These are phyloP conservation scores for Dryas integrifolia DNA, from an alignment of 331 rosid species.

Conservation along the genomic window DNA sequence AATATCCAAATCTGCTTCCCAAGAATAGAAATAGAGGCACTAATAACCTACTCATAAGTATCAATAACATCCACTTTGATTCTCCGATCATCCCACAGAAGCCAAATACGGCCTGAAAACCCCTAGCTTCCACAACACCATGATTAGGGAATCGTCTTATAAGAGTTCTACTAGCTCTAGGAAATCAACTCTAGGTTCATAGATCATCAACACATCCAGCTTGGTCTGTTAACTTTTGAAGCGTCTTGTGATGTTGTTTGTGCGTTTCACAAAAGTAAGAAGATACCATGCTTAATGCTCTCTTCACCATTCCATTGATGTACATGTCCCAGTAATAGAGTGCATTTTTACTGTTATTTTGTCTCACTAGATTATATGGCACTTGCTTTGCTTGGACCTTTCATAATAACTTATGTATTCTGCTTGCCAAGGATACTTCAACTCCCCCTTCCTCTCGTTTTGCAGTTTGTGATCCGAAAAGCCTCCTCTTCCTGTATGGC, in stretches of 20 bases:
- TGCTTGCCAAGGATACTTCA: not conserved
- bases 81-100: no score
- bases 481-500: slow-evolving; percentile 86
- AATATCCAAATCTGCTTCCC: no score
- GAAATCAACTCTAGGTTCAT: no score
- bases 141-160: no score
- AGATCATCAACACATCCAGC: no score
- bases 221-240: not conserved
- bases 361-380: not conserved
- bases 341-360: not conserved
- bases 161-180: no score
- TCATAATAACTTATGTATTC: not conserved
- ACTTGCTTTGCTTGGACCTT: not conserved
- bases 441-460: slow-evolving; percentile 14
- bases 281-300: not conserved
- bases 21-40: no score
- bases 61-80: no score
- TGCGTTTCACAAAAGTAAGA: not conserved
- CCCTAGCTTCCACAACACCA: no score
- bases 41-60: no score
- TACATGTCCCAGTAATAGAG: not conserved
- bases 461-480: slow-evolving; percentile 95
- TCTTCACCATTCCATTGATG: not conserved
- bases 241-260: not conserved
- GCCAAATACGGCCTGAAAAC: no score